phyloP scores from a whole-genome alignment of 768 basidiomycete genomes.

The Mycena galopus region DNA sequence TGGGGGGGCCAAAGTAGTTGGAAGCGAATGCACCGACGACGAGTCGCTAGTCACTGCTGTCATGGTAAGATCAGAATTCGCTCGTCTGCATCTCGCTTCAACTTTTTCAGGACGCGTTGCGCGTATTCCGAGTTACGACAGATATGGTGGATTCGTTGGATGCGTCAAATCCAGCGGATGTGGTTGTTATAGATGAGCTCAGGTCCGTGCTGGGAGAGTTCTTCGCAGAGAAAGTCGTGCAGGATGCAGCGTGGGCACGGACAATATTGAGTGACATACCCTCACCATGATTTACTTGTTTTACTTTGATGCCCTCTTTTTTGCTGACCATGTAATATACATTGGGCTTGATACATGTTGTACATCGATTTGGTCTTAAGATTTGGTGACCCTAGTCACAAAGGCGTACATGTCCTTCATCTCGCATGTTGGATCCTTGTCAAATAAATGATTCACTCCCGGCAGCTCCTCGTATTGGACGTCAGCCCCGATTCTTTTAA shows the following conservation, averaged over 20 bases:
- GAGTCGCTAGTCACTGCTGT: constrained; percentile 68
- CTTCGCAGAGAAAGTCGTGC: constrained; percentile 68
- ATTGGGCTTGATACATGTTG: constrained; percentile 14
- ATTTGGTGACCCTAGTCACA: constrained; percentile 36
- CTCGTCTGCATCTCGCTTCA: not conserved
- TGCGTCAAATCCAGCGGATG: constrained; percentile 60
- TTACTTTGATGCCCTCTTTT: not conserved
- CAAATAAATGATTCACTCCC: constrained; percentile 52
- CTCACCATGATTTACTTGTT: constrained; percentile 16
- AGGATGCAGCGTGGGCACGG: constrained; percentile 75
- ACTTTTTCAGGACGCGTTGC: constrained; percentile 67
- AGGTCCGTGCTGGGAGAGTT: constrained; percentile 70
- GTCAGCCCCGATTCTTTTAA: constrained; percentile 38
- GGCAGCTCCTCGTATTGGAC: constrained; percentile 51
- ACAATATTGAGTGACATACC: constrained; percentile 58
- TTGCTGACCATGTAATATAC: not conserved
- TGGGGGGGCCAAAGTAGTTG: constrained; percentile 82
- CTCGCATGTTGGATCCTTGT: constrained; percentile 44
- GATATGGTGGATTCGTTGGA: constrained; percentile 73
- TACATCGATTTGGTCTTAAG: not conserved
- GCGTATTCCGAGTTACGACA: constrained; percentile 68
- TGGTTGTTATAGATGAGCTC: constrained; percentile 59
- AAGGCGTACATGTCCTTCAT: constrained; percentile 55
- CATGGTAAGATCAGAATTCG: constrained; percentile 60
- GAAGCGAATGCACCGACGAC: constrained; percentile 67